Conservation (phyloP, 352 stramenopile genomes). For the Phytophthora hibernalis region DNA sequence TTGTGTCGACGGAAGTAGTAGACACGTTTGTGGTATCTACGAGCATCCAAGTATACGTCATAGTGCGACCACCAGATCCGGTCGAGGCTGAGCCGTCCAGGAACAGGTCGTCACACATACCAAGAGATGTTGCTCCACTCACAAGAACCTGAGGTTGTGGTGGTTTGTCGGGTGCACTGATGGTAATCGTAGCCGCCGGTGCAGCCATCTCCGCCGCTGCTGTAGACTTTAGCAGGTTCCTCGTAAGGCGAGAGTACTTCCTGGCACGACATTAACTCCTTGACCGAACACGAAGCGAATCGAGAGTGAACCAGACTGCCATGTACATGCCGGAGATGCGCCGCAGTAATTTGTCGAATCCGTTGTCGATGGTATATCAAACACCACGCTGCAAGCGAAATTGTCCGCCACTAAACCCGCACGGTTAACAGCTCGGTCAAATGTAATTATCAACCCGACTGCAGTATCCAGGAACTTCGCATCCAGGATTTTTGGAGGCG, state of each 20-base stretch:
- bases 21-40: conserved; percentile 26
- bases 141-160: conserved; percentile 53
- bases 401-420: conserved; percentile 34
- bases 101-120: conserved; percentile 65
- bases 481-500: conserved; percentile 58
- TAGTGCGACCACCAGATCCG: conserved; percentile 59
- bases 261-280: conserved; percentile 49
- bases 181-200: conserved; percentile 30
- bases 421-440: conserved; percentile 59
- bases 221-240: conserved; percentile 64
- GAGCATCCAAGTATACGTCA: conserved; percentile 65
- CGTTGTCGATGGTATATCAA: conserved; percentile 47
- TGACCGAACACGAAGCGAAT: conserved; percentile 62
- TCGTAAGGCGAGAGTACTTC: conserved; percentile 41
- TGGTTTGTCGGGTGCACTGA: conserved; percentile 48
- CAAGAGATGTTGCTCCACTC: conserved; percentile 55
- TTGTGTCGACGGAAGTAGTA: conserved; percentile 19
- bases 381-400: conserved; percentile 61
- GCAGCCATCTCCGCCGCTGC: conserved; percentile 48
- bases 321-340: conserved; percentile 44
- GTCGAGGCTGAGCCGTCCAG: conserved; percentile 63
- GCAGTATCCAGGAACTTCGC: conserved; percentile 64
- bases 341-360: conserved; percentile 52
- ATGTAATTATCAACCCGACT: conserved; percentile 48
- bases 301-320: conserved; percentile 48